Evolutionary conservation across 192 early-diverging fungal genomes (phyloP).

Genomic region (Backusella morwellensis): DNA sequence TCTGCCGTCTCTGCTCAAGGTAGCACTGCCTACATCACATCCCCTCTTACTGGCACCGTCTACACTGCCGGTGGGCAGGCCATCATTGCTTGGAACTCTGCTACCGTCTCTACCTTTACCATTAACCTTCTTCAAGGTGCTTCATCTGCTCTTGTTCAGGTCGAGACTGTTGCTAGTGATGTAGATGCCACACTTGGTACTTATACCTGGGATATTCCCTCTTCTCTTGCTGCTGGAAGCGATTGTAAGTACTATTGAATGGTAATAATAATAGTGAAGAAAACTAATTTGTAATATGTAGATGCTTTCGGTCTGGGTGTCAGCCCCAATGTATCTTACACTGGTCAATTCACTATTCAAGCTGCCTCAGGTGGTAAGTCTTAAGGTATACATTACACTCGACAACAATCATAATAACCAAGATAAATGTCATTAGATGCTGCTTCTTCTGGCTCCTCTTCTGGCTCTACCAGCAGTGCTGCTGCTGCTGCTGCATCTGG

Average conservation of each 20-base stretch:
- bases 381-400: slow-evolving; percentile 6
- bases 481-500: background rate
- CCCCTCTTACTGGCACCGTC: slow-evolving; percentile 24
- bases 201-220: slow-evolving; percentile 35
- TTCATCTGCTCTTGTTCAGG: slow-evolving; percentile 23
- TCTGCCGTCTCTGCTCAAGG: slow-evolving; percentile 24
- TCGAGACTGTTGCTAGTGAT: slow-evolving; percentile 27
- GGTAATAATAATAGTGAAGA: background rate
- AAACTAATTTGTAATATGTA: background rate
- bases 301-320: slow-evolving; percentile 32
- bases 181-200: slow-evolving; percentile 16
- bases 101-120: slow-evolving; percentile 20
- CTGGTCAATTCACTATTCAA: slow-evolving; percentile 32
- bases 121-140: slow-evolving; percentile 28
- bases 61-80: slow-evolving; percentile 29
- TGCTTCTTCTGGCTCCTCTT: background rate
- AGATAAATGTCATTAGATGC: background rate
- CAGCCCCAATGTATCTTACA: slow-evolving; percentile 32
- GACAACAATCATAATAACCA: background rate
- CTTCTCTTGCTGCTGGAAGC: slow-evolving; percentile 23
- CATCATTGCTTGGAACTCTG: slow-evolving; percentile 25
- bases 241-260: slow-evolving; percentile 4
- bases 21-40: slow-evolving; percentile 20
- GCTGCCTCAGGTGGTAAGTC: slow-evolving; percentile 13
- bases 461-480: background rate